phyloP scores from a whole-genome alignment of 176 grass and related monocot genomes.

The Puccinellia tenuiflora region DNA sequence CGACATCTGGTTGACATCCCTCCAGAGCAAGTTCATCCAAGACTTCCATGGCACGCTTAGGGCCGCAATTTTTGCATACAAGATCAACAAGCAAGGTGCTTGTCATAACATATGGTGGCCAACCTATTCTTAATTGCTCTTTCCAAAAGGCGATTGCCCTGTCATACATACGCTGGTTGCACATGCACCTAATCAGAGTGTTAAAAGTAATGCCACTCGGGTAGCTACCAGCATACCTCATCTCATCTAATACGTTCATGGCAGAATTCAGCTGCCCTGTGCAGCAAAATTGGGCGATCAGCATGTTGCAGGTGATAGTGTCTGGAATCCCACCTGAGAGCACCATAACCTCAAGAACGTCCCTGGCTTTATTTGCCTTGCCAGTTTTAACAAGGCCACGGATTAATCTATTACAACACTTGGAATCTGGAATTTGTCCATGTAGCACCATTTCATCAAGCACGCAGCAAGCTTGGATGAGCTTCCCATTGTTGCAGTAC shows the following conservation, averaged over 20 bases:
- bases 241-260: slow-evolving; percentile 38
- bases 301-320: slow-evolving; percentile 69
- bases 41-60: slow-evolving; percentile 38
- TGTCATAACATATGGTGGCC: slow-evolving; percentile 56
- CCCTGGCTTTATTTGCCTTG: slow-evolving; percentile 44
- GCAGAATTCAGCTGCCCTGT: slow-evolving; percentile 44
- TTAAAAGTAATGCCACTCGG: slow-evolving; percentile 69
- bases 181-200: slow-evolving; percentile 76
- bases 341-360: slow-evolving; percentile 54
- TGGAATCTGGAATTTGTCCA: slow-evolving; percentile 55
- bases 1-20: slow-evolving; percentile 54
- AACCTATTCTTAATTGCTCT: slow-evolving; percentile 54
- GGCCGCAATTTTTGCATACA: slow-evolving; percentile 56
- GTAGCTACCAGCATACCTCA: slow-evolving; percentile 51
- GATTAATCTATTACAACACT: slow-evolving; percentile 50
- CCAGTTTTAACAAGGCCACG: slow-evolving; percentile 52
- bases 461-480: slow-evolving; percentile 48
- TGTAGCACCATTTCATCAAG: slow-evolving; percentile 62
- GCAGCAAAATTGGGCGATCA: slow-evolving; percentile 52
- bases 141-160: slow-evolving; percentile 65
- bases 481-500: slow-evolving; percentile 54
- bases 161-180: slow-evolving; percentile 39
- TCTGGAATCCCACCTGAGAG: slow-evolving; percentile 64
- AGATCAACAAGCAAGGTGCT: slow-evolving; percentile 68
- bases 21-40: slow-evolving; percentile 56